phyloP scores from a whole-genome alignment of 169 alveolate genomes.

The Plasmodium vivax region DNA sequence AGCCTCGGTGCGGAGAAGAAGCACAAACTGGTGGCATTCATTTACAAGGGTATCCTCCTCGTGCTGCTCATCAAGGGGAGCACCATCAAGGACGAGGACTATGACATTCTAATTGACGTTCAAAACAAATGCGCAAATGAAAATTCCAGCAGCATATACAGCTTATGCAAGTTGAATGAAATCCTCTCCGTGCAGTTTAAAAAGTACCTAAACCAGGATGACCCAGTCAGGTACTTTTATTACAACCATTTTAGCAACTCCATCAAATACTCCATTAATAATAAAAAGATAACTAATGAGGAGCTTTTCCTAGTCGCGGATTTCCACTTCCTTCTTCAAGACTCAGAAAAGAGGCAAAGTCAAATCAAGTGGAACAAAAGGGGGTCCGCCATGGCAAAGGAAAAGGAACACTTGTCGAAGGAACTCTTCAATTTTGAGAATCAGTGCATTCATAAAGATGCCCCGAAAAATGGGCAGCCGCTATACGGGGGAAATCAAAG shows the following conservation, averaged over 20 bases:
- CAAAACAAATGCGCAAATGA: constrained; percentile 67
- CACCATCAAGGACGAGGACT: constrained; percentile 62
- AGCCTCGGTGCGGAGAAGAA: constrained; percentile 35
- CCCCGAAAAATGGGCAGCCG: not conserved
- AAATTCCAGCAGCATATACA: constrained; percentile 27
- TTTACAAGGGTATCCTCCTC: constrained; percentile 38
- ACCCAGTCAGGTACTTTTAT: constrained; percentile 23
- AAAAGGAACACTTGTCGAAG: constrained; percentile 9
- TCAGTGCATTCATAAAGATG: not conserved
- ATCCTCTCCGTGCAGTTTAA: constrained; percentile 15
- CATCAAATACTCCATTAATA: constrained; percentile 25
- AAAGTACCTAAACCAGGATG: constrained; percentile 38
- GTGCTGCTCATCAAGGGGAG: constrained; percentile 48
- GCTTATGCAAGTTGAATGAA: constrained; percentile 20
- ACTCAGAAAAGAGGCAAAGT: constrained; percentile 24
- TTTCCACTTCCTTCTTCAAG: constrained; percentile 16
- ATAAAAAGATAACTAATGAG: constrained; percentile 56
- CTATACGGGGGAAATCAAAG: not conserved
- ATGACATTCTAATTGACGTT: constrained; percentile 34
- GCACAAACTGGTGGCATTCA: constrained; percentile 44
- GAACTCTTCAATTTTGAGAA: constrained; percentile 28
- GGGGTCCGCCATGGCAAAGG: not conserved
- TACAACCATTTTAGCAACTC: constrained; percentile 32
- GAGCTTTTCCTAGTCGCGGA: constrained; percentile 20
- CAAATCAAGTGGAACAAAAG: constrained; percentile 21